Conservation (phyloP, 768 basidiomycete genomes). For the Tephrocybe sp. region DNA sequence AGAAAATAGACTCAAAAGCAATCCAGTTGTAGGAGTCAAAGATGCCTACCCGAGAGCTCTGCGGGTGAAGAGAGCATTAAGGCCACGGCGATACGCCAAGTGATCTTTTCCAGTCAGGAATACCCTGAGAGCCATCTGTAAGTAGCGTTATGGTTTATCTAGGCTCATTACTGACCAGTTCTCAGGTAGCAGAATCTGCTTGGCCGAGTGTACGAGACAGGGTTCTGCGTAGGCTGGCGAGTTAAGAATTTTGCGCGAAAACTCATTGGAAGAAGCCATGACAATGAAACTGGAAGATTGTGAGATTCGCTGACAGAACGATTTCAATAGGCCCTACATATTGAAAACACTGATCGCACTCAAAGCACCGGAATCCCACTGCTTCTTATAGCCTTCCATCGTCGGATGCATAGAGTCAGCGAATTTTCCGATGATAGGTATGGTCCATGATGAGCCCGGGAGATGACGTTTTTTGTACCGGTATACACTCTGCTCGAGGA, state of each 20-base stretch:
- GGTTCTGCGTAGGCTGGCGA: slow-evolving; percentile 92
- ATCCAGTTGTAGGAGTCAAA: slow-evolving; percentile 6
- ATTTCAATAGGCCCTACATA: slow-evolving; percentile 61
- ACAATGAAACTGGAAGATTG: slow-evolving; percentile 84
- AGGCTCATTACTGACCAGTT: slow-evolving; percentile 66
- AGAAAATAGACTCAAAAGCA: slow-evolving; percentile 3
- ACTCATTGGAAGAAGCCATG: slow-evolving; percentile 94
- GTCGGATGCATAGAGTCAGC: slow-evolving; percentile 90
- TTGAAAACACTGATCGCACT: slow-evolving; percentile 96
- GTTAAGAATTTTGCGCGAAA: slow-evolving; percentile 93
- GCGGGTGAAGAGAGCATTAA: slow-evolving; percentile 92
- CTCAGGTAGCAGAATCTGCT: slow-evolving; percentile 77
- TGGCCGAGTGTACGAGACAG: slow-evolving; percentile 90
- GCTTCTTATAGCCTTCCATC: slow-evolving; percentile 87
- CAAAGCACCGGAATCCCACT: slow-evolving; percentile 89
- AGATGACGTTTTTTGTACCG: slow-evolving; percentile 86
- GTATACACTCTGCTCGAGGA: slow-evolving; percentile 87
- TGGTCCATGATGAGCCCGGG: slow-evolving; percentile 89
- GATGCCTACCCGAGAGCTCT: slow-evolving; percentile 78
- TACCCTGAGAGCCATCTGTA: slow-evolving; percentile 58
- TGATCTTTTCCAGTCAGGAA: slow-evolving; percentile 94
- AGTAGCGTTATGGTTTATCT: not conserved
- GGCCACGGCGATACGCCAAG: slow-evolving; percentile 87
- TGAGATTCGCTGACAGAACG: not conserved
- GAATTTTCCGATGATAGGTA: slow-evolving; percentile 97